These are phyloP conservation scores for Tylopilus felleus DNA, from an alignment of 768 basidiomycete species.

Conservation along the genomic window DNA sequence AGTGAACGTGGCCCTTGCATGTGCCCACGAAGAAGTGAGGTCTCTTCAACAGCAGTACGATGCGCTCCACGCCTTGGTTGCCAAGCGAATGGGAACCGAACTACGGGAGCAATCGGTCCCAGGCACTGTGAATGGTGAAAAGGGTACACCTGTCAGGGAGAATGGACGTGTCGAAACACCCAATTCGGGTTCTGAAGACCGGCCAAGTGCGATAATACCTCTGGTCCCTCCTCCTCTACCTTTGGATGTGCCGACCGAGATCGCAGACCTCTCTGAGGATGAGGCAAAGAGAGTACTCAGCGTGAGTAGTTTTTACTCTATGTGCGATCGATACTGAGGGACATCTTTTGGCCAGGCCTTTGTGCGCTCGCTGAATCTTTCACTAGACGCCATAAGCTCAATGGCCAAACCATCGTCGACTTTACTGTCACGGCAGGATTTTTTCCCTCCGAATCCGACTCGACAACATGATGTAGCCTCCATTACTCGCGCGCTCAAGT, in stretches of 20 bases:
- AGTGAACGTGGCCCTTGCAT: slow-evolving; percentile 22
- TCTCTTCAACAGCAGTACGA: slow-evolving; percentile 28
- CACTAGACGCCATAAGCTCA: neutral
- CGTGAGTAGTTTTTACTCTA: slow-evolving; percentile 13
- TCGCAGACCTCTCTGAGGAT: slow-evolving; percentile 20
- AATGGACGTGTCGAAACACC: neutral
- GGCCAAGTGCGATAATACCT: neutral
- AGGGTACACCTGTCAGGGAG: neutral
- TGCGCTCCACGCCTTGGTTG: slow-evolving; percentile 17
- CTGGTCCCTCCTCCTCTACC: neutral
- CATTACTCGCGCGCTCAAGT: slow-evolving; percentile 23
- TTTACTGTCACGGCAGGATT: neutral
- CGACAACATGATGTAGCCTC: slow-evolving; percentile 19
- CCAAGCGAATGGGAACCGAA: slow-evolving; percentile 11
- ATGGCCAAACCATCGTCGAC: neutral
- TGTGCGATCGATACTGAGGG: neutral
- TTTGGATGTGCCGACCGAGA: slow-evolving; percentile 9
- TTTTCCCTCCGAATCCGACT: neutral
- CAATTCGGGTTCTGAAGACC: neutral
- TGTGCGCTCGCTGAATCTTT: slow-evolving; percentile 12
- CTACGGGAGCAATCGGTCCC: neutral
- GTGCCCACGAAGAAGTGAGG: slow-evolving; percentile 24
- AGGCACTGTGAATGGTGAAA: neutral
- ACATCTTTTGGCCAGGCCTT: slow-evolving; percentile 9
- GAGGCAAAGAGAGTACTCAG: slow-evolving; percentile 20